Conservation (phyloP, 768 basidiomycete species). For the Ramaria sp. region DNA sequence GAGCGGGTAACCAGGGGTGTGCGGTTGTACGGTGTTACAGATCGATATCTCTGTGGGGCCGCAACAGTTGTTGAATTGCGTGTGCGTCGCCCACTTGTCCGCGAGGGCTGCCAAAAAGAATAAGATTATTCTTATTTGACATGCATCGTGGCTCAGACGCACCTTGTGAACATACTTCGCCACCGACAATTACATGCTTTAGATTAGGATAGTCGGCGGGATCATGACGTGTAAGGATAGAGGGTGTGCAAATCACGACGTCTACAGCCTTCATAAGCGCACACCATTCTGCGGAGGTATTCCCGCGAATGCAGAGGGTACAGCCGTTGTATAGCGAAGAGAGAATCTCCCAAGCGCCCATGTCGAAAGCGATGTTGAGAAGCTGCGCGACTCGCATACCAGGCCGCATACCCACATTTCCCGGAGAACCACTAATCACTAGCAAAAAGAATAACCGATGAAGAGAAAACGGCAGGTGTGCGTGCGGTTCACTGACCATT, state of each 20-base stretch:
- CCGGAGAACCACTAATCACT: constrained; percentile 37
- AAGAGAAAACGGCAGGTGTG: not conserved
- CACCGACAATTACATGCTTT: constrained; percentile 41
- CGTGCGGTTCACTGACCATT: constrained; percentile 12
- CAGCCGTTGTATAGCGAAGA: constrained; percentile 40
- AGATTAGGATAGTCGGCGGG: constrained; percentile 44
- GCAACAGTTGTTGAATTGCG: constrained; percentile 40
- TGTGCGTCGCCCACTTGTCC: constrained; percentile 33
- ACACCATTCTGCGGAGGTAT: constrained; percentile 38
- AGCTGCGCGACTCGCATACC: constrained; percentile 46
- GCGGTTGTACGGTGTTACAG: constrained; percentile 44
- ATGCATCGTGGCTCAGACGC: not conserved
- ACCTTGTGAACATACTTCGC: constrained; percentile 48
- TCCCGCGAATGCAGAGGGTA: constrained; percentile 42
- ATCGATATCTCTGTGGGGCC: constrained; percentile 54
- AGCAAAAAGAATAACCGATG: not conserved
- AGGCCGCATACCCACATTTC: constrained; percentile 48
- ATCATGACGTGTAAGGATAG: constrained; percentile 33
- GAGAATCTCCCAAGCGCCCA: constrained; percentile 55
- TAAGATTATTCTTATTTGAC: not conserved
- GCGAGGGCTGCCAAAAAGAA: constrained; percentile 20
- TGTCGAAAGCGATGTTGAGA: constrained; percentile 56
- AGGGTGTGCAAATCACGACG: constrained; percentile 42
- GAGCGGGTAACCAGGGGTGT: constrained; percentile 28
- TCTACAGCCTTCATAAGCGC: constrained; percentile 38